phyloP scores from a whole-genome alignment of 2,329 filamentous ascomycete genomes.

The Apiospora phragmitis region DNA sequence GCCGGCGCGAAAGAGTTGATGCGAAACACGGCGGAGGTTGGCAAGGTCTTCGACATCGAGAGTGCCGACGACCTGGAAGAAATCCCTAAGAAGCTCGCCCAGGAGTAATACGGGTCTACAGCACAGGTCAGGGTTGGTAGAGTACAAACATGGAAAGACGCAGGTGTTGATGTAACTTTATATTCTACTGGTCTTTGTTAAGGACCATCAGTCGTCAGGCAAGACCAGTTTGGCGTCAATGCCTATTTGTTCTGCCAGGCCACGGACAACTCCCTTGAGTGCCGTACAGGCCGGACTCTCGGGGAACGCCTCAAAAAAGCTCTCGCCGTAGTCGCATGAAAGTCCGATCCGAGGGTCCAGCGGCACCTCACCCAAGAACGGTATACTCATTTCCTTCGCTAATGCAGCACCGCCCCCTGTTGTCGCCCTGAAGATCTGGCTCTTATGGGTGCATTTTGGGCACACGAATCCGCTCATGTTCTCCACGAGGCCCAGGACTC shows the following conservation, averaged over 20 bases:
- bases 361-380: constrained; percentile 86
- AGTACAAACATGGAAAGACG: not conserved
- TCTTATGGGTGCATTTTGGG: constrained; percentile 80
- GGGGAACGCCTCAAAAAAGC: constrained; percentile 90
- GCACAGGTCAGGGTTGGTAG: not conserved
- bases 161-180: not conserved
- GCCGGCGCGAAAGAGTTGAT: constrained; percentile 95
- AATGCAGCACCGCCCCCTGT: constrained; percentile 83
- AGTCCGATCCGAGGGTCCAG: constrained; percentile 93
- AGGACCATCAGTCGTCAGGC: constrained; percentile 36
- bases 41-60: constrained; percentile 81
- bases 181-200: not conserved
- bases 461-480: constrained; percentile 99
- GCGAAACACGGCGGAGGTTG: constrained; percentile 90
- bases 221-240: constrained; percentile 57
- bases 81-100: constrained; percentile 66
- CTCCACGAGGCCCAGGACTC: constrained; percentile 85
- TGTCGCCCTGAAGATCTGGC: constrained; percentile 85
- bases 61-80: constrained; percentile 77
- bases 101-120: constrained; percentile 25
- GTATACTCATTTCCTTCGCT: constrained; percentile 83
- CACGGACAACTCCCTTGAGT: constrained; percentile 76
- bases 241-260: constrained; percentile 66
- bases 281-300: constrained; percentile 89
- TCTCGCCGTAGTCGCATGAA: constrained; percentile 96